phyloP scores from a whole-genome alignment of 2,329 filamentous ascomycete genomes.

The Curvularia hawaiiensis region DNA sequence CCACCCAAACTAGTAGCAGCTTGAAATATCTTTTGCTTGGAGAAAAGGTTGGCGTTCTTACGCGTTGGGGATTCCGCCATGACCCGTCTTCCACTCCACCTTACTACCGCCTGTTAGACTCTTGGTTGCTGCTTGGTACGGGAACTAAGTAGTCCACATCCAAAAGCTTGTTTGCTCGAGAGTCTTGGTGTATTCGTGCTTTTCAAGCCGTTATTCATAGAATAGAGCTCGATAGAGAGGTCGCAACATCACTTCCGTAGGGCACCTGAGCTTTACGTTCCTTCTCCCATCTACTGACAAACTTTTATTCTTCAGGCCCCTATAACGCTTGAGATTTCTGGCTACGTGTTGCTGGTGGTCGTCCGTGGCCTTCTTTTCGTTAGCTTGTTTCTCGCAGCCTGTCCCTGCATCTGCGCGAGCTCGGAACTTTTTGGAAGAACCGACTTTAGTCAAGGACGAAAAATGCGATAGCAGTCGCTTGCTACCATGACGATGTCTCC shows the following conservation, averaged over 20 bases:
- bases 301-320: neutral
- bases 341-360: no score
- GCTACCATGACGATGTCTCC: neutral
- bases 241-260: neutral
- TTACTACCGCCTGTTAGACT: neutral
- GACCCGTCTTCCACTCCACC: neutral
- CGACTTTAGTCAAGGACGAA: neutral
- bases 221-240: neutral
- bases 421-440: neutral
- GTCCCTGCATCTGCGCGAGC: neutral
- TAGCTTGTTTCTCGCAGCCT: neutral
- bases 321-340: no score
- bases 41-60: neutral
- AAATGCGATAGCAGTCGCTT: neutral
- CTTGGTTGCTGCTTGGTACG: neutral
- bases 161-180: neutral
- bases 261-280: neutral
- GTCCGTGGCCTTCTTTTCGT: no score
- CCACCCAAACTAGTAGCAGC: neutral
- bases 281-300: neutral
- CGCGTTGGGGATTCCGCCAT: neutral
- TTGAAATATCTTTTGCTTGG: neutral
- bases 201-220: neutral
- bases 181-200: neutral
- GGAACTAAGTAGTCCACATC: neutral